Conservation (phyloP, 2,329 filamentous ascomycete genomes). For the Clarireedia monteithiana region DNA sequence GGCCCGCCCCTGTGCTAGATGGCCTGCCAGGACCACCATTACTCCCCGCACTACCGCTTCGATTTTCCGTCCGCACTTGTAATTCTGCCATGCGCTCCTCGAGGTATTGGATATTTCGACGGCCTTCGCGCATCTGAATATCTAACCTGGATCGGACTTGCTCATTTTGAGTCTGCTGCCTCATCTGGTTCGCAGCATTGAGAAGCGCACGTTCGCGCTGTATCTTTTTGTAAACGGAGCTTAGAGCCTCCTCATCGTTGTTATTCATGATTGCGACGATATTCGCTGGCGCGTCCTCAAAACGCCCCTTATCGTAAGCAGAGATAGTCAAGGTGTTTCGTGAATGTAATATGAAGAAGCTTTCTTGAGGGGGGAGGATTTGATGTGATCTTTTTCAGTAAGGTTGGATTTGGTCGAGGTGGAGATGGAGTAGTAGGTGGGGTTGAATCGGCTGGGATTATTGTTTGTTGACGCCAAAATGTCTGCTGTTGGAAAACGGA, state of each 20-base stretch:
- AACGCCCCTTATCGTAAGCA: neutral
- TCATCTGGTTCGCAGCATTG: slow-evolving; percentile 89
- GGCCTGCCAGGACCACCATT: slow-evolving; percentile 36
- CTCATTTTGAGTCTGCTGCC: slow-evolving; percentile 90
- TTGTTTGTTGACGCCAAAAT: slow-evolving; percentile 10
- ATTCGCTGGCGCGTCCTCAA: neutral
- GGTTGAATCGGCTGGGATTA: slow-evolving; percentile 8
- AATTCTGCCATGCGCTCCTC: slow-evolving; percentile 87
- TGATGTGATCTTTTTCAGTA: slow-evolving; percentile 1
- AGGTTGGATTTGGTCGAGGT: slow-evolving; percentile 7
- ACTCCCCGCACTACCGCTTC: slow-evolving; percentile 60
- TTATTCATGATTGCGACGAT: slow-evolving; percentile 40
- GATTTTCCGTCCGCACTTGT: slow-evolving; percentile 68
- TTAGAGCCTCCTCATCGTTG: slow-evolving; percentile 57
- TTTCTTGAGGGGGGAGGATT: neutral
- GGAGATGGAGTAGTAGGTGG: slow-evolving; percentile 8
- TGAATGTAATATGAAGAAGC: slow-evolving; percentile 1
- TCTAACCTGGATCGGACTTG: slow-evolving; percentile 85
- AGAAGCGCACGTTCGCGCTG: slow-evolving; percentile 94
- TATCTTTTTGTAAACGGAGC: slow-evolving; percentile 92
- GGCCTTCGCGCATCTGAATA: slow-evolving; percentile 86
- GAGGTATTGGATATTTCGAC: slow-evolving; percentile 90
- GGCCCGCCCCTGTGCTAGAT: slow-evolving; percentile 37
- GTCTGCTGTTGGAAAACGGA: slow-evolving; percentile 1
- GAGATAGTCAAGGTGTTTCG: neutral